Conservation (phyloP, 345 rosid species). For the Litchi chinensis region DNA sequence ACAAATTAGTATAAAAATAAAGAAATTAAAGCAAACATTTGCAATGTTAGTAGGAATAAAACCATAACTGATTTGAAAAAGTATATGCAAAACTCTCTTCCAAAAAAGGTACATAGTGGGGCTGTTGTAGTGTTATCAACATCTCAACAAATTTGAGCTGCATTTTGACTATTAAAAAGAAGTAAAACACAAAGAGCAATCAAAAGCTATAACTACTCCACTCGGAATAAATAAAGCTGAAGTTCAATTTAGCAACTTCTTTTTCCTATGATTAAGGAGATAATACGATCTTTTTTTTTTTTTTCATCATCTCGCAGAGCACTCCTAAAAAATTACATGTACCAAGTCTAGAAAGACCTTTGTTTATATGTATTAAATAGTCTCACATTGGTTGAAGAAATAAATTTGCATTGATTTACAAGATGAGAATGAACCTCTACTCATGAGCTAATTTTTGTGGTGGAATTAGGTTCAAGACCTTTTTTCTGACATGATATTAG, state of each 20-base stretch:
- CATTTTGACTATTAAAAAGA: background rate
- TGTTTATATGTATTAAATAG: no score
- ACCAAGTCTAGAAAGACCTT: background rate
- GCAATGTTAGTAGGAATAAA: background rate
- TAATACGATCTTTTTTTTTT: background rate
- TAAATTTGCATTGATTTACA: no score
- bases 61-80: background rate
- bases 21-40: background rate
- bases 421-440: no score
- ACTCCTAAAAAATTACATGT: background rate
- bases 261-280: conserved; percentile 1
- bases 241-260: background rate
- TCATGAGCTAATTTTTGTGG: no score
- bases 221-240: background rate
- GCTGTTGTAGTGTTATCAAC: background rate
- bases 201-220: background rate
- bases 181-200: background rate
- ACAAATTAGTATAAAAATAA: conserved; percentile 1
- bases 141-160: conserved; percentile 8
- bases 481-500: no score
- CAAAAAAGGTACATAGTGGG: background rate
- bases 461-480: no score
- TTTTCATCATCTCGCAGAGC: background rate
- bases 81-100: background rate
- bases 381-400: no score